phyloP scores from a whole-genome alignment of 108 stramenopile species.

The Epipyxis sp. region DNA sequence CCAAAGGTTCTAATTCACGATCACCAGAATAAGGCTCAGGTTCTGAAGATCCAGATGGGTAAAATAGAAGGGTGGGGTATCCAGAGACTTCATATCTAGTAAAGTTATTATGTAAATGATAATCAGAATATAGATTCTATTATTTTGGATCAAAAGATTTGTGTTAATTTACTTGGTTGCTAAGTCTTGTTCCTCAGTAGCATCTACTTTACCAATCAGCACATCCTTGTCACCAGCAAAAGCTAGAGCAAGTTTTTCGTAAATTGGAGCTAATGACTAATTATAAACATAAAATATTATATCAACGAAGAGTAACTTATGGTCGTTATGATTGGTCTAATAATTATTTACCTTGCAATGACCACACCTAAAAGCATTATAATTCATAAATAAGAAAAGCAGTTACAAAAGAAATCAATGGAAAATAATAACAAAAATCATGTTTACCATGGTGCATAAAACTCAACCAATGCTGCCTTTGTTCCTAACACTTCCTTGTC shows the following conservation, averaged over 20 bases:
- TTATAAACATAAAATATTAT: constrained; percentile 47
- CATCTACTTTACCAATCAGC: constrained; percentile 46
- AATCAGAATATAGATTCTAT: neutral
- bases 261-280: constrained; percentile 55
- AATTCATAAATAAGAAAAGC: no score
- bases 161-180: no score
- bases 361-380: no score
- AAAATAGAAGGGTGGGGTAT: constrained; percentile 60
- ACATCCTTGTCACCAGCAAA: constrained; percentile 40
- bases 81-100: constrained; percentile 52
- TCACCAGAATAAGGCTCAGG: constrained; percentile 34
- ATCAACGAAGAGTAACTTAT: no score
- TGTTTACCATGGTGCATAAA: constrained; percentile 39
- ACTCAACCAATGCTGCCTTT: constrained; percentile 34
- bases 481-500: neutral
- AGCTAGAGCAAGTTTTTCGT: constrained; percentile 38
- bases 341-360: no score
- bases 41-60: constrained; percentile 39
- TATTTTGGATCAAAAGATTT: neutral
- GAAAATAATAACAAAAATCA: no score
- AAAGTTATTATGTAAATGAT: constrained; percentile 11
- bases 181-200: constrained; percentile 37
- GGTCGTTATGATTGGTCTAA: no score
- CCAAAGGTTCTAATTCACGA: constrained; percentile 31
- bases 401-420: no score